Conservation (phyloP, 2,329 filamentous ascomycete species). For the Exophiala sp. region DNA sequence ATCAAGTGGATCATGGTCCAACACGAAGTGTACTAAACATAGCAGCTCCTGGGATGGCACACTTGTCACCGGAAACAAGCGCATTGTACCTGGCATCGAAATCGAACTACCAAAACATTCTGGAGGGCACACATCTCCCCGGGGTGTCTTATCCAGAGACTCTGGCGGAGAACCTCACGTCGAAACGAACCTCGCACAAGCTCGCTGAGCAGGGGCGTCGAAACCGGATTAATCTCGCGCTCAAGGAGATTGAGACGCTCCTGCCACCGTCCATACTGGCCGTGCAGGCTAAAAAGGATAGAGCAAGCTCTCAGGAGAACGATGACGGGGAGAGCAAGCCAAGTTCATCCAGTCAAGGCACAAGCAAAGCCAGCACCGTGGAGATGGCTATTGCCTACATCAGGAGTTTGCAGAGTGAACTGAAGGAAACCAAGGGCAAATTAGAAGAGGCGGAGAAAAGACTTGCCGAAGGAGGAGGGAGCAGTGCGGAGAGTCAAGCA, state of each 20-base stretch:
- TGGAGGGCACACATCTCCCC: constrained; percentile 85
- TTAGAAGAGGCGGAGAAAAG: constrained; percentile 62
- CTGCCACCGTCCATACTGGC: constrained; percentile 57
- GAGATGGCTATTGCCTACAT: constrained; percentile 96
- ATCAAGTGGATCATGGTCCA: constrained; percentile 28
- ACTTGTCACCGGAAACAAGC: constrained; percentile 53
- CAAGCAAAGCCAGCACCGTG: constrained; percentile 95
- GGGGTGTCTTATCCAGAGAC: constrained; percentile 87
- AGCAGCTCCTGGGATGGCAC: constrained; percentile 30
- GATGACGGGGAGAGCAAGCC: constrained; percentile 40
- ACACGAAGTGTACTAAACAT: constrained; percentile 12
- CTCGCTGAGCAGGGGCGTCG: constrained; percentile 92
- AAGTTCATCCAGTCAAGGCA: constrained; percentile 49
- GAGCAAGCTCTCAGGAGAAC: constrained; percentile 30
- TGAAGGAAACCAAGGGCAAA: constrained; percentile 58
- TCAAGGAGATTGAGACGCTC: constrained; percentile 83
- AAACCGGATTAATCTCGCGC: constrained; percentile 88
- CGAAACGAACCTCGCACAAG: constrained; percentile 95
- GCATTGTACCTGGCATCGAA: constrained; percentile 82
- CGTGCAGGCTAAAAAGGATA: constrained; percentile 33
- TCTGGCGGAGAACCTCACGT: constrained; percentile 86
- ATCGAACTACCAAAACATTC: constrained; percentile 95
- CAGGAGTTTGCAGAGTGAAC: constrained; percentile 70
- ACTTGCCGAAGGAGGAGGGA: constrained; percentile 35
- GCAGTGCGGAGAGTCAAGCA: constrained; percentile 21